Conservation (phyloP, 2,329 filamentous ascomycete species). For the Colletotrichum sojae region DNA sequence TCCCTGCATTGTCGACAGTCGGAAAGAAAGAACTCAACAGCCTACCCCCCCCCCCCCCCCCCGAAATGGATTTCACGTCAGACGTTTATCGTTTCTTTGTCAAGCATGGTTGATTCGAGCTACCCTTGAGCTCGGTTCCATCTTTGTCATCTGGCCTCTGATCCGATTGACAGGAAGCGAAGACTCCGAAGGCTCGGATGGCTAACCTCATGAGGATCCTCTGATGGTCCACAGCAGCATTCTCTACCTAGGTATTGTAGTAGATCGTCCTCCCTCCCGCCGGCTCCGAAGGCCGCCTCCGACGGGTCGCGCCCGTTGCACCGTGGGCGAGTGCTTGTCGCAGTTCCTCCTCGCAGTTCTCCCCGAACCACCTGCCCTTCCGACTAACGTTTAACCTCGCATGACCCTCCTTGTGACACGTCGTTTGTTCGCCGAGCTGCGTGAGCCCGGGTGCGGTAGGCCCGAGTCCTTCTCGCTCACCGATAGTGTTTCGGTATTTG, state of each 20-base stretch:
- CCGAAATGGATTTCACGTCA: slow-evolving; percentile 9
- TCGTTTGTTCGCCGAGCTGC: slow-evolving; percentile 31
- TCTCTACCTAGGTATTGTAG: slow-evolving; percentile 6
- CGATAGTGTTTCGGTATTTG: slow-evolving; percentile 30
- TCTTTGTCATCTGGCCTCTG: slow-evolving; percentile 26
- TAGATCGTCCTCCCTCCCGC: slow-evolving; percentile 11
- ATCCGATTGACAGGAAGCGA: slow-evolving; percentile 19
- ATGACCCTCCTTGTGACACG: slow-evolving; percentile 23
- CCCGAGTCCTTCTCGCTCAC: slow-evolving; percentile 28
- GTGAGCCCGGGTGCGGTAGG: slow-evolving; percentile 22
- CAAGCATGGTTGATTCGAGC: slow-evolving; percentile 27
- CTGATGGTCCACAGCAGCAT: not conserved
- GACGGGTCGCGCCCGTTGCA: slow-evolving; percentile 2
- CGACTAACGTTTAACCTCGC: slow-evolving; percentile 28
- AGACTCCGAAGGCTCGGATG: slow-evolving; percentile 36
- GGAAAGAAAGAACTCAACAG: not conserved
- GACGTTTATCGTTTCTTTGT: slow-evolving; percentile 33
- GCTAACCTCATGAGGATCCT: slow-evolving; percentile 25
- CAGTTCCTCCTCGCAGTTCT: not conserved
- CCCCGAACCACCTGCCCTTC: slow-evolving; percentile 2
- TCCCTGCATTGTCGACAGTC: slow-evolving; percentile 1
- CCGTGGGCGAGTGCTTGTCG: not conserved
- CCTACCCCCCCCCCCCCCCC: not conserved
- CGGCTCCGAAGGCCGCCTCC: slow-evolving; percentile 20
- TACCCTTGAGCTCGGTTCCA: slow-evolving; percentile 8